Evolutionary conservation across 2,329 filamentous ascomycete genomes (phyloP).

Genomic region (Beauveria australis): DNA sequence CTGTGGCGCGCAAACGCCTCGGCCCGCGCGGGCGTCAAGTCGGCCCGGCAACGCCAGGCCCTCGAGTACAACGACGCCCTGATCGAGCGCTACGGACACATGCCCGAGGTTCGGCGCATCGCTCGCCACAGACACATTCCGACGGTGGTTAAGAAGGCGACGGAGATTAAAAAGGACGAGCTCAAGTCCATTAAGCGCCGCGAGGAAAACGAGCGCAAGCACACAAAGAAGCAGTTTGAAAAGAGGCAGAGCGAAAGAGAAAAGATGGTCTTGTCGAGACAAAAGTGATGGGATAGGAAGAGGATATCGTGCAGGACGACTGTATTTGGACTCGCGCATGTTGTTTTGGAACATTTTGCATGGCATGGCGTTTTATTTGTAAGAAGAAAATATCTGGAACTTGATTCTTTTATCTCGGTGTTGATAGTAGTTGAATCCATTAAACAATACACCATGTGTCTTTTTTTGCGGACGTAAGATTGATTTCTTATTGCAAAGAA

Average conservation of each 20-base stretch:
- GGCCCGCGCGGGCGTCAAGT: slow-evolving; percentile 75
- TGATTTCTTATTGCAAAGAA: not conserved
- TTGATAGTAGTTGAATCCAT: not conserved
- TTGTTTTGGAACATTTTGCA: slow-evolving; percentile 12
- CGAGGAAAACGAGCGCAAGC: slow-evolving; percentile 90
- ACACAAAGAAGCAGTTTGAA: slow-evolving; percentile 74
- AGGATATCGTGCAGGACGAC: not conserved
- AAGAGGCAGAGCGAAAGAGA: slow-evolving; percentile 73
- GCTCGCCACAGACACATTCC: slow-evolving; percentile 85
- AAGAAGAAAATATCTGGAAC: not conserved
- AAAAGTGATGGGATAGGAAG: slow-evolving; percentile 35
- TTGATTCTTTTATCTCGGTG: not conserved
- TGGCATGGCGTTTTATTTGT: slow-evolving; percentile 10
- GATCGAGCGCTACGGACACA: slow-evolving; percentile 77
- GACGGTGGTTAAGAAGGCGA: slow-evolving; percentile 90
- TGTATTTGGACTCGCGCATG: not conserved
- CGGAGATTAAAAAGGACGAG: slow-evolving; percentile 88
- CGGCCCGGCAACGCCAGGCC: slow-evolving; percentile 73
- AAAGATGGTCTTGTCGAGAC: slow-evolving; percentile 74
- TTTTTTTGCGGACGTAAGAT: not conserved
- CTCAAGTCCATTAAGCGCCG: slow-evolving; percentile 77
- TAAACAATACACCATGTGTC: not conserved
- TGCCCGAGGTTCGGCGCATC: slow-evolving; percentile 92
- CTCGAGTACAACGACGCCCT: slow-evolving; percentile 88
- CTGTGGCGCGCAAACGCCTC: slow-evolving; percentile 88